Evolutionary conservation across 2,329 filamentous ascomycete species (phyloP).

Genomic region (Alternaria sp.): DNA sequence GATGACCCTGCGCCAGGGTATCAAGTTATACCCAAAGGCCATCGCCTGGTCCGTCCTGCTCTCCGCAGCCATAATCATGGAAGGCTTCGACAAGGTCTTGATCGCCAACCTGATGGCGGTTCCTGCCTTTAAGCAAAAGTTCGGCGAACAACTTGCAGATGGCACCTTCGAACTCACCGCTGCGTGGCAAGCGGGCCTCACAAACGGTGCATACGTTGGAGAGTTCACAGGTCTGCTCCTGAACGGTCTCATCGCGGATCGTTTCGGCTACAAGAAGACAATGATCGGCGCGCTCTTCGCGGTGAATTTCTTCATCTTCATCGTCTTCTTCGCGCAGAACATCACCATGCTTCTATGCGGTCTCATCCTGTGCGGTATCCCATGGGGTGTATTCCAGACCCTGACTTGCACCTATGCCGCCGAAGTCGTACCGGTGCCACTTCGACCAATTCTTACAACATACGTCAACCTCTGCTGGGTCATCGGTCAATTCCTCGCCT

Average conservation of each 20-base stretch:
- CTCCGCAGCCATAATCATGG: conserved; percentile 88
- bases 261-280: conserved; percentile 50
- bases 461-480: conserved; percentile 81
- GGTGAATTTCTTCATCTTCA: conserved; percentile 43
- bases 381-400: conserved; percentile 57
- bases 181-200: conserved; percentile 55
- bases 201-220: conserved; percentile 54
- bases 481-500: conserved; percentile 73
- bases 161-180: conserved; percentile 52
- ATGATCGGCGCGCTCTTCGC: conserved; percentile 43
- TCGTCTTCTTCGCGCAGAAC: conserved; percentile 45
- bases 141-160: conserved; percentile 47
- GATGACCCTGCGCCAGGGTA: conserved; percentile 69
- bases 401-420: conserved; percentile 57
- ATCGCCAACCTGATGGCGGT: conserved; percentile 76
- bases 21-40: conserved; percentile 84
- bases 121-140: conserved; percentile 53
- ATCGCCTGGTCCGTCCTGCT: conserved; percentile 83
- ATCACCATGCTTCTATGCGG: conserved; percentile 67
- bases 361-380: conserved; percentile 57
- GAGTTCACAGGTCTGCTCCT: conserved; percentile 54
- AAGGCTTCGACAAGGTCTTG: conserved; percentile 82
- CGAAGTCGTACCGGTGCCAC: conserved; percentile 71
- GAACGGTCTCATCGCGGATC: conserved; percentile 54
- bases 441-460: conserved; percentile 65